Evolutionary conservation across 1,284 basidiomycete genomes (phyloP), one percentile per base, ranked within the genome.

Genomic region (Trichosporon asahii): DNA sequence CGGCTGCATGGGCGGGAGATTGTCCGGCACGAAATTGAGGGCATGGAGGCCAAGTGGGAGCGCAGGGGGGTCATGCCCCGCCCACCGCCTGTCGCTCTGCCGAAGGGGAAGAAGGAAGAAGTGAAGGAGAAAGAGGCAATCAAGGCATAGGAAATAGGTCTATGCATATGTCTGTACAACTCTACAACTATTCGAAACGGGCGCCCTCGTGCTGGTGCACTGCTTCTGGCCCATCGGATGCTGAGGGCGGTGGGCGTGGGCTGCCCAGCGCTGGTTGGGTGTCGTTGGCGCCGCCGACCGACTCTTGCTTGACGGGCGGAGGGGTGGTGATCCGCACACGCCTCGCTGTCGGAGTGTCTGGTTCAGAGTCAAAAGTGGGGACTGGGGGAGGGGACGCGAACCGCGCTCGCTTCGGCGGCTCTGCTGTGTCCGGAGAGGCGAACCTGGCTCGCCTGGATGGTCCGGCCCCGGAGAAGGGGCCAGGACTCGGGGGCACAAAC

Each of bases 161-260:
- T 60, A 61, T 61, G 57, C 27, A 61, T 61, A 33, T n/a, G 29
- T 25, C 23, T 60, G 55, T 61, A 61, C 57, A 61, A 61, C 57
- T 33, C 18, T 65, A 18, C 14, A 35, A 27, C 55, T 61, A 33
- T n/a, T 35, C 53, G 21, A 69, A 69, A 21, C 64, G 64, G 12
- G 29, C n/a, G 15, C 65, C 65, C 53, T 69, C 66, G n/a, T 18
- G 35, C 25, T 46, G 67, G 8, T 40, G 44, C 53, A n/a, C 15
- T n/a, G 64, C 18, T 65, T 44, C 40, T 44, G 40, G 15, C 5
- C n/a, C 40, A 7, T 44, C 40, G 2, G 18, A 3, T n/a, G 21
- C 5, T 23, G 9, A 21, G 3, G 49, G 49, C 8, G 49, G 49
- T n/a, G 49, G 49, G 4, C 9, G 18, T 11, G 23, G 33, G 35